These are phyloP conservation scores for Saccharomycopsis schoenii DNA, from an alignment of 805 yeast genomes.

Conservation along the genomic window DNA sequence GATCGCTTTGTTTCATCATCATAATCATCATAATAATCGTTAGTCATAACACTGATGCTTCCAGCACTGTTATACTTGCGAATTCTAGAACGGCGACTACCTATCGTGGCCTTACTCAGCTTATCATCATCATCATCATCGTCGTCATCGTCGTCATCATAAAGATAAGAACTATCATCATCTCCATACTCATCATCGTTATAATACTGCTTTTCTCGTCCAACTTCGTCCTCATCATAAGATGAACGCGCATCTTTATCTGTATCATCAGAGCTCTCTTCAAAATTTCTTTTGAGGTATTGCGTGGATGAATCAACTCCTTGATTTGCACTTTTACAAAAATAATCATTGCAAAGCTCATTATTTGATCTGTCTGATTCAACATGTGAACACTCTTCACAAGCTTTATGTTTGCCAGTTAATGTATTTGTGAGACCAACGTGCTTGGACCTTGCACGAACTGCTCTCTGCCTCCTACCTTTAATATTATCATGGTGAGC, in stretches of 20 bases:
- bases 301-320: neutral
- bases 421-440: neutral
- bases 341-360: neutral
- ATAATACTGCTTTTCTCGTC: neutral
- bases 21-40: neutral
- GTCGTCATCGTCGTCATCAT: neutral
- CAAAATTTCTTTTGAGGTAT: neutral
- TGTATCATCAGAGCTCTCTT: conserved; percentile 5
- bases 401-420: too few species aligned
- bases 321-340: neutral
- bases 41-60: neutral
- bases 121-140: neutral
- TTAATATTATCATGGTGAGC: neutral
- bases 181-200: neutral
- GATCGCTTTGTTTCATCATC: neutral
- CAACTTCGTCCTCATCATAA: neutral
- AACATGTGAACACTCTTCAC: neutral
- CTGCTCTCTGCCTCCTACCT: neutral
- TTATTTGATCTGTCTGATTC: neutral
- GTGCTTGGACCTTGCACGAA: neutral
- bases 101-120: neutral
- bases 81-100: neutral
- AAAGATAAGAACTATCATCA: neutral
- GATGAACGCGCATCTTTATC: conserved; percentile 1
- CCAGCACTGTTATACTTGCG: neutral